Base-by-base conservation (phyloP, 208 protist genomes). In the Angomonas deanei region DNA sequence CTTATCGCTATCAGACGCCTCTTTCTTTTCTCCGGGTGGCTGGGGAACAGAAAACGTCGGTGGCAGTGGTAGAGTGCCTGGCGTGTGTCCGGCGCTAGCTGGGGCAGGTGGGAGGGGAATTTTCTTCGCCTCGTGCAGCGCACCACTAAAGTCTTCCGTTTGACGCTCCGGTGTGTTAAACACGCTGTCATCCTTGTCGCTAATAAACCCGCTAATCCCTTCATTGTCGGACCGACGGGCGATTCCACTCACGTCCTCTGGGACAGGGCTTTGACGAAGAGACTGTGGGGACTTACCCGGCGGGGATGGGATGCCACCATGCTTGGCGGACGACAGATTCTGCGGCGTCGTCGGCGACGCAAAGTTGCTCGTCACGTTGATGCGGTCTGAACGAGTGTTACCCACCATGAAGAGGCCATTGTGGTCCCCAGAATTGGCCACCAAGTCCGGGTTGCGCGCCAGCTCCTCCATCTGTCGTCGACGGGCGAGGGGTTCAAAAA, bases 401-500 rank as follows among this genome's bases (percentile, higher is more conserved):
- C 8, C 3, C 17, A 19, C 15, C 5, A 19, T 19, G 17, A 19
- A 5, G 17, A 50, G 19, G 6, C 50, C 50, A 33, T 15, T 30
- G n/a, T 8, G 23, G 8, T 50, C 42, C 17, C 23, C 17, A 3
- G 19, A 19, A n/a, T 3, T 23, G 17, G 15, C 8, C 19, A 27
- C 32, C 3, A 23, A 6, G 15, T 58, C 53, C 17, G 10, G 28
- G 10, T 58, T 21, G 6, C 30, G 53, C 30, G 71, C 66, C 63
- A 66, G 55, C 32, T 75, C 74, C 46, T 80, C 74, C 49, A 74
- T 11, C 24, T 59, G 63, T 34, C 69, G 68, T 24, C 74, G 68
- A 64, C 70, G 68, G 5, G 74, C 74, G 11, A 80, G 68, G 0
- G 53, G 47, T 3, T 70, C 74, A 23, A 72, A 70, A 64, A 84